Percentiles rank a stretch among this genome's conserved stretches.
These are phyloP conservation scores for Xerocomellus intermedius DNA, from an alignment of 768 basidiomycete genomes.

Conservation along the genomic window DNA sequence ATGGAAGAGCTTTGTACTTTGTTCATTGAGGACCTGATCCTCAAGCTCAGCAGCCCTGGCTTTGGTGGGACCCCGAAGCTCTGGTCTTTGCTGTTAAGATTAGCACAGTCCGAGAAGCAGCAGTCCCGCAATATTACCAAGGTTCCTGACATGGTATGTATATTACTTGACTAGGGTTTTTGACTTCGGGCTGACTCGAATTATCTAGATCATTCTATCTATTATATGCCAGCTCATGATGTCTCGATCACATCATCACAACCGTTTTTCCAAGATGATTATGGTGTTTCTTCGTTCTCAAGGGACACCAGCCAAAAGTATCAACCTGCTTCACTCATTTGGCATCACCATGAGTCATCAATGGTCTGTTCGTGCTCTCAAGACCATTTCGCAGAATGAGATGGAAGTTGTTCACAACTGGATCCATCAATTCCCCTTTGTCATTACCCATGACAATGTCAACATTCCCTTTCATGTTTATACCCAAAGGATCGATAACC, in stretches of 20 bases:
- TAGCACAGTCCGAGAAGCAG: no score
- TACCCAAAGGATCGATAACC: no score
- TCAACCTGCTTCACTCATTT: neutral
- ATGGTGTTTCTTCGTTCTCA: neutral
- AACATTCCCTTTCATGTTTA: no score
- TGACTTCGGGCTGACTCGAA: no score
- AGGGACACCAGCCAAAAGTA: neutral
- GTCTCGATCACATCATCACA: neutral
- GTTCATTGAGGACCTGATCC: neutral
- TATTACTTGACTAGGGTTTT: no score
- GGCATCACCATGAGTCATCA: neutral
- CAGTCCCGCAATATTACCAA: no score
- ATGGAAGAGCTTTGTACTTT: neutral
- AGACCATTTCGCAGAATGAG: no score
- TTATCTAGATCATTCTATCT: neutral
- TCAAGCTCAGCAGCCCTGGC: neutral
- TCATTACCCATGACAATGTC: no score
- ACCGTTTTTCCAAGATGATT: neutral
- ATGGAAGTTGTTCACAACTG: no score
- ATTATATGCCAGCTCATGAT: neutral
- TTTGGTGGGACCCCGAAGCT: neutral
- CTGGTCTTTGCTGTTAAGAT: neutral
- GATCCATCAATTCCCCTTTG: no score
- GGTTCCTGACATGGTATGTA: no score
- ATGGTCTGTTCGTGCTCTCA: neutral